Conservation (phyloP, 805 yeast genomes). For the Metschnikowia borealis region DNA sequence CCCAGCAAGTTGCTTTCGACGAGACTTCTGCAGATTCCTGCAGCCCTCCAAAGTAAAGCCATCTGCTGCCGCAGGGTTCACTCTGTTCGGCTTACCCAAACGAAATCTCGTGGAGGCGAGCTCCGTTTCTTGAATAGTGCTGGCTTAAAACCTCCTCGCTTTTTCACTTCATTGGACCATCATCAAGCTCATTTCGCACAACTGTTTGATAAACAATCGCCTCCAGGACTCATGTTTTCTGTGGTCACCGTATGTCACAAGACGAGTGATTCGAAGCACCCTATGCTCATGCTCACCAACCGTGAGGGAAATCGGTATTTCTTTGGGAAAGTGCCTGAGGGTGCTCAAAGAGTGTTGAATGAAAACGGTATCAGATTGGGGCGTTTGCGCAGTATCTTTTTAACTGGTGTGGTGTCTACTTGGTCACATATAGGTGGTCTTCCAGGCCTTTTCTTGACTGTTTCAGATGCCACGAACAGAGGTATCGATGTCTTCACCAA, state of each 20-base stretch:
- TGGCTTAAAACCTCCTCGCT: conserved; percentile 8
- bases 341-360: conserved; percentile 71
- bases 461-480: conserved; percentile 71
- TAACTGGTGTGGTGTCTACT: conserved; percentile 65
- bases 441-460: conserved; percentile 82
- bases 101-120: not conserved
- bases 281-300: conserved; percentile 50
- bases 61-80: not conserved
- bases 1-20: conserved; percentile 4
- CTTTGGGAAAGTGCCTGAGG: conserved; percentile 82
- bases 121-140: not conserved
- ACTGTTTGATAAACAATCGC: conserved; percentile 3
- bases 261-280: conserved; percentile 52
- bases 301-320: conserved; percentile 53
- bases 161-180: conserved; percentile 8
- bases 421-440: conserved; percentile 89
- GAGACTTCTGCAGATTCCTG: conserved; percentile 4
- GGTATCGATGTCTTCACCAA: conserved; percentile 52
- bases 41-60: conserved; percentile 1
- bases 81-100: not conserved
- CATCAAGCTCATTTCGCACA: conserved; percentile 8
- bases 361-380: conserved; percentile 57
- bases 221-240: conserved; percentile 39
- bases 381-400: conserved; percentile 59
- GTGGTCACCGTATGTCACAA: conserved; percentile 51